Evolutionary conservation across 1,284 basidiomycete genomes (phyloP), one percentile per base, ranked within the genome.

Genomic region (Ceratobasidium theobromae): DNA sequence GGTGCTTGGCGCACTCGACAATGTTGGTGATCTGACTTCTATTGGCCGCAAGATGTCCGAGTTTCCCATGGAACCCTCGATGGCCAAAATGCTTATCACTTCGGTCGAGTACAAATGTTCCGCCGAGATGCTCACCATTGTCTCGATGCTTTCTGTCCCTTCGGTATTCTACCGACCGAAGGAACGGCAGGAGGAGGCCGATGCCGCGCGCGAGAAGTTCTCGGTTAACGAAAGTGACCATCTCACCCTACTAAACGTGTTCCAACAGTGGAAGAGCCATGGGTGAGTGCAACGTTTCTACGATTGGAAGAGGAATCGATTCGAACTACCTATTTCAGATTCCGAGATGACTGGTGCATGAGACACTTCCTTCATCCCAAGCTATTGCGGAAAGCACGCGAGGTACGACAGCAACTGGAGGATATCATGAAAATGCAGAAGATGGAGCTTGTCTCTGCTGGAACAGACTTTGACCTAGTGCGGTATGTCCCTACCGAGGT

Each of bases 371-470:
- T 99, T 64, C 97, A 99, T 75, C 93, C 95, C 0, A 99, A 99
- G 77, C 83, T 98, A 40, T 82, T 99, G 27, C 83, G 95, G 57
- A 99, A 99, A 77, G 93, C 93, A 1, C 83, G 95, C 27, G 97
- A 99, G 78, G 97, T 99, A n/a, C 86, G 97, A 33, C 84, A 85
- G 3, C 97, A 99, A 77, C 82, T 99, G 25, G 94, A 98, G 75
- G 97, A 99, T 75, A 99, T 99, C 75, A 97, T 98, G 93, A 93
- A 96, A 75, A 88, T 91, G 76, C 95, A 98, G 77, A 98, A 97
- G 79, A 91, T 99, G 86, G 87, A 88, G 40, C 77, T 95, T 18
- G 83, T 93, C 69, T 92, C 93, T 3, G 91, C 88, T 52, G 94
- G 94, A 1, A 98, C 94, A 0, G 95, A 99, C 76, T 99, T 95